Conservation (phyloP, 2,329 filamentous ascomycete species). For the Penicillium thymicola region DNA sequence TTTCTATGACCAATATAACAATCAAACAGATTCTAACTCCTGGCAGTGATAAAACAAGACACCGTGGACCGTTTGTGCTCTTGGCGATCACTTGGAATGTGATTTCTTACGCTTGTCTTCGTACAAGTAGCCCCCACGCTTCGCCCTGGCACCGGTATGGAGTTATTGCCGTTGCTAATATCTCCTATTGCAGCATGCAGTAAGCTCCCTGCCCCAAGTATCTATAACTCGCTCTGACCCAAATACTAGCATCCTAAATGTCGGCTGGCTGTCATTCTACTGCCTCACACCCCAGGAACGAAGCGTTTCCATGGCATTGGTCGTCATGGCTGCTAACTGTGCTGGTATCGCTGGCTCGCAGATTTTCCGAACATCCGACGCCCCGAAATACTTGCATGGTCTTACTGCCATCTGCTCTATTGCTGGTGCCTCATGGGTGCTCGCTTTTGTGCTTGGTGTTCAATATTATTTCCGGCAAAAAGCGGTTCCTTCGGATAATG, state of each 20-base stretch:
- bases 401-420: constrained; percentile 26
- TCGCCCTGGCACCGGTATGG: constrained; percentile 31
- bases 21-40: constrained; percentile 8
- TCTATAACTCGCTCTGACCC: constrained; percentile 4
- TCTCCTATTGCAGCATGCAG: constrained; percentile 38
- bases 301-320: constrained; percentile 57
- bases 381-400: constrained; percentile 24
- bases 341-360: constrained; percentile 61
- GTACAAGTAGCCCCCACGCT: constrained; percentile 21
- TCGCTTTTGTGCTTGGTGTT: constrained; percentile 15
- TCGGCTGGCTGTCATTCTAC: constrained; percentile 58
- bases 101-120: constrained; percentile 38
- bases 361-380: constrained; percentile 48
- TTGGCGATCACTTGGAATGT: constrained; percentile 38
- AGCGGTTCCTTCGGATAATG: neutral
- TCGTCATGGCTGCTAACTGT: constrained; percentile 62
- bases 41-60: constrained; percentile 30
- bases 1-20: neutral
- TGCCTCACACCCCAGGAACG: constrained; percentile 56
- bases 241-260: constrained; percentile 46
- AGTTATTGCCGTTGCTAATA: constrained; percentile 28
- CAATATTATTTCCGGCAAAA: constrained; percentile 28
- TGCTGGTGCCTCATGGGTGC: constrained; percentile 26
- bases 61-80: constrained; percentile 37
- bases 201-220: constrained; percentile 12